phyloP scores from a whole-genome alignment of 192 early-diverging fungal species.

The Podila horticola region DNA sequence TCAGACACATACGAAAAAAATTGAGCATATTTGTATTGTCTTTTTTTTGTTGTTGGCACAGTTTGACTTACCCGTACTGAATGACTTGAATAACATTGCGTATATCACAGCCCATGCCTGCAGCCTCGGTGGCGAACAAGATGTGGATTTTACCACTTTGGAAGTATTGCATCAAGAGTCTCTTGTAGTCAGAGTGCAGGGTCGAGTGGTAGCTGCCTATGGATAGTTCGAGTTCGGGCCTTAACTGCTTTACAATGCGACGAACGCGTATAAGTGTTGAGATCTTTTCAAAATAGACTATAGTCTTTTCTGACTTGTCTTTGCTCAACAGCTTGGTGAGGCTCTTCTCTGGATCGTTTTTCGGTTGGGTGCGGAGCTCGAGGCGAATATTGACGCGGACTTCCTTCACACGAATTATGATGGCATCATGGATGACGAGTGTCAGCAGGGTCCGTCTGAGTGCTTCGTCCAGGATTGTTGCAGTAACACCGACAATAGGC shows the following conservation, averaged over 20 bases:
- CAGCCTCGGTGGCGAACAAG: conserved; percentile 11
- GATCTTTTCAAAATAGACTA: conserved; percentile 15
- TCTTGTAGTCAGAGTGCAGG: background rate
- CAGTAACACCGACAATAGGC: conserved; percentile 10
- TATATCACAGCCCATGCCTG: background rate
- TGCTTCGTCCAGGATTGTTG: background rate
- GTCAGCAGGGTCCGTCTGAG: background rate
- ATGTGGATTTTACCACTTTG: background rate
- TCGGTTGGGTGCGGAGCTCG: conserved; percentile 11
- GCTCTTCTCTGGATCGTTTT: conserved; percentile 2
- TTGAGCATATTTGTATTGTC: background rate
- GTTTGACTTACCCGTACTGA: conserved; percentile 15
- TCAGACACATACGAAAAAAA: background rate
- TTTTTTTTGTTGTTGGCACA: background rate
- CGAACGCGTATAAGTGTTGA: background rate
- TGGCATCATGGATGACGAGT: background rate
- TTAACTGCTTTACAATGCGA: background rate
- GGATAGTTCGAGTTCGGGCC: background rate
- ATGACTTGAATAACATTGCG: conserved; percentile 9
- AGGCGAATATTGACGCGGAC: conserved; percentile 10
- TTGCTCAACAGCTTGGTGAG: conserved; percentile 1
- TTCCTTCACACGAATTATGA: background rate
- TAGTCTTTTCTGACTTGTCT: conserved; percentile 5
- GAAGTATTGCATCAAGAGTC: background rate
- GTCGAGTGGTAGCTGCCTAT: conserved; percentile 12